Conservation (phyloP, 306 rosid genomes). For the Hylodesmum podocarpum region DNA sequence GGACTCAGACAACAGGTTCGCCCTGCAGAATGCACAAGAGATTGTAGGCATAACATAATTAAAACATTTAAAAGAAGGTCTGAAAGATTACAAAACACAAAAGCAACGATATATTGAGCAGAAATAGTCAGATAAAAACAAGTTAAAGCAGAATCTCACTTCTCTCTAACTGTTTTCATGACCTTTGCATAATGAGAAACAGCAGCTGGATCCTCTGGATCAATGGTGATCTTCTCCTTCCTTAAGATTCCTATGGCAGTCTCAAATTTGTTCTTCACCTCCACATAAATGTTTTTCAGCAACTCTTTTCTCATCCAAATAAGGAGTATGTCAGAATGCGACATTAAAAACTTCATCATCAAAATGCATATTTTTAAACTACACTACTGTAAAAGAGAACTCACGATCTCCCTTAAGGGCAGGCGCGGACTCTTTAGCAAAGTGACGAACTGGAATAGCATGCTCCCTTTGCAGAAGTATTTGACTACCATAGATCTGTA, state of each 20-base stretch:
- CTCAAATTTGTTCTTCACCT: constrained; percentile 82
- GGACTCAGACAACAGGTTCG: constrained; percentile 64
- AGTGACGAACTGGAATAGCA: constrained; percentile 74
- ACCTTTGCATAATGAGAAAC: constrained; percentile 82
- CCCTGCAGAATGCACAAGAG: constrained; percentile 54
- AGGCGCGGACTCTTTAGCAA: constrained; percentile 69
- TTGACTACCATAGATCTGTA: constrained; percentile 65
- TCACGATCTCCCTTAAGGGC: constrained; percentile 89
- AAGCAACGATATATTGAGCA: background rate
- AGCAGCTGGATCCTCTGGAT: constrained; percentile 84
- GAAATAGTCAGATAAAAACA: constrained; percentile 3
- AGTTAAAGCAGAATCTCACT: constrained; percentile 57
- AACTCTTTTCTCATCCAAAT: constrained; percentile 56
- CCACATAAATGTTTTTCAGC: constrained; percentile 81
- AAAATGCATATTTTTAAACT: background rate
- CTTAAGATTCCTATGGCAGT: constrained; percentile 69
- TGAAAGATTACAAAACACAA: background rate
- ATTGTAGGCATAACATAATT: constrained; percentile 5
- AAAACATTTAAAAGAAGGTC: background rate
- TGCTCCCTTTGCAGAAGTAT: constrained; percentile 58
- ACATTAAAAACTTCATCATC: background rate
- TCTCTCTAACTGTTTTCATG: constrained; percentile 82
- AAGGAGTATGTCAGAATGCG: constrained; percentile 26
- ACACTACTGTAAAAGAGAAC: constrained; percentile 30
- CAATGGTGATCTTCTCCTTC: constrained; percentile 89